Base-by-base conservation (phyloP, 805 yeast species). In the Starmerella potacharoeniae region DNA sequence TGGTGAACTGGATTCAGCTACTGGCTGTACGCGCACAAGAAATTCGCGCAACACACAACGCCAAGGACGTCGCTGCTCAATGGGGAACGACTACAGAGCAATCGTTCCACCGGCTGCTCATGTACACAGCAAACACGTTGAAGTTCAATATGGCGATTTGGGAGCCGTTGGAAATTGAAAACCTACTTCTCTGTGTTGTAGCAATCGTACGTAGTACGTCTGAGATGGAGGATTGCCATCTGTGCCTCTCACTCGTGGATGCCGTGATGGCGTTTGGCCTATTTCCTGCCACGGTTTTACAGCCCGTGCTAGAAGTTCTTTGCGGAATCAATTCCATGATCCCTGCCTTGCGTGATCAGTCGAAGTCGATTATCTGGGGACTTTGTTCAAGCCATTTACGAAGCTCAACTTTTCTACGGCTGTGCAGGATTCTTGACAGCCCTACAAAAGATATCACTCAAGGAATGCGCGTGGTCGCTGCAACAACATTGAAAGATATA, bases 141-240 rank as follows among this genome's bases (percentile, higher is more conserved):
- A 75, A 75, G 60, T 75, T 68, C 67, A 80, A 76, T 58, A 73
- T 73, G 58, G 70, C 73, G 16, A 60, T 73, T 4, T 69, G 79
- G 54, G 77, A 75, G 36, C 78, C 74, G 34, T 51, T 55, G 3
- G 73, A 72, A 22, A 63, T 72, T 5, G 66, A 70, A 8, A 57
- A 62, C 0, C 60, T 78, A 4, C 57, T 79, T 28, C 59, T 64
- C 10, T 64, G 62, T 29, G 62, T 72, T 1, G 69, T 75, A 1
- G 65, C 68, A 13, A 65, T 79, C 16, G 71, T 77, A 4, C 61
- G 69, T 6, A 67, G 64, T 29, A 75, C 81, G 3, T 67, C 75
- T 0, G 71, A 74, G 36, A 56, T 57, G 5, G 56, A 58, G 0
- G 72, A 78, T 9, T 59, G 76, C 28, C 64, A 64, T n/a, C 63